Conservation (phyloP, 2,329 filamentous ascomycete genomes). For the Emmonsiellopsis sp. region DNA sequence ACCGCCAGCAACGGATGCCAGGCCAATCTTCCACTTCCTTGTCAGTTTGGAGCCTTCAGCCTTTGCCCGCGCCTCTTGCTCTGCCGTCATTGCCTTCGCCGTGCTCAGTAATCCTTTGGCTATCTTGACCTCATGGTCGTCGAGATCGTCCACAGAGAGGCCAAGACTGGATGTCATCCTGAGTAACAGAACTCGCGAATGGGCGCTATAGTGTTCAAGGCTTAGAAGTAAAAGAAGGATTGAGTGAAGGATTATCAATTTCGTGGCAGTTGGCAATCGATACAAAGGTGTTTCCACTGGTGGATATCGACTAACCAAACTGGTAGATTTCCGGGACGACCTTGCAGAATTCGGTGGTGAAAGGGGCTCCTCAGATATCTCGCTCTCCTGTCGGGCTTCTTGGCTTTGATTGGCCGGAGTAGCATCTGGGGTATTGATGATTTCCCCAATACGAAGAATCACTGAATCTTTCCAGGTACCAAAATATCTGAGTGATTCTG, state of each 20-base stretch:
- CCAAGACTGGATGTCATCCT: conserved; percentile 62
- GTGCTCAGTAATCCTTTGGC: conserved; percentile 66
- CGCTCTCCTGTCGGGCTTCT: not conserved
- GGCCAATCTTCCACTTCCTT: conserved; percentile 70
- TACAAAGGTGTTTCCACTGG: conserved; percentile 52
- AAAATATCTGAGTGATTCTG: conserved; percentile 61
- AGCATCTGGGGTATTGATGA: conserved; percentile 41
- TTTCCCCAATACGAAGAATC: conserved; percentile 60
- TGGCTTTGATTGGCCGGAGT: not conserved
- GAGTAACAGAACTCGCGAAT: conserved; percentile 63
- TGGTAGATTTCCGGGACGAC: not conserved
- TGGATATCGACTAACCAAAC: conserved; percentile 33
- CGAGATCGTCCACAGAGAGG: conserved; percentile 56
- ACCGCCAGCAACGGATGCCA: conserved; percentile 81
- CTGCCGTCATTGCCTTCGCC: conserved; percentile 67
- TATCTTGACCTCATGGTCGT: conserved; percentile 65
- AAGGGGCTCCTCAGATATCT: not conserved
- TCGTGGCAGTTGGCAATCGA: conserved; percentile 32
- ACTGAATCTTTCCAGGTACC: conserved; percentile 71
- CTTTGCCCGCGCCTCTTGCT: conserved; percentile 66
- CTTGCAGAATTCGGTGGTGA: not conserved
- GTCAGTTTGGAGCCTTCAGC: conserved; percentile 56
- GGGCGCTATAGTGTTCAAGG: conserved; percentile 66
- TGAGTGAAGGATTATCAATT: conserved; percentile 60
- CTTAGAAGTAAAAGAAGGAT: conserved; percentile 65